These are phyloP conservation scores for Globisporangium paddicum DNA, from an alignment of 352 stramenopile genomes.

Conservation along the genomic window DNA sequence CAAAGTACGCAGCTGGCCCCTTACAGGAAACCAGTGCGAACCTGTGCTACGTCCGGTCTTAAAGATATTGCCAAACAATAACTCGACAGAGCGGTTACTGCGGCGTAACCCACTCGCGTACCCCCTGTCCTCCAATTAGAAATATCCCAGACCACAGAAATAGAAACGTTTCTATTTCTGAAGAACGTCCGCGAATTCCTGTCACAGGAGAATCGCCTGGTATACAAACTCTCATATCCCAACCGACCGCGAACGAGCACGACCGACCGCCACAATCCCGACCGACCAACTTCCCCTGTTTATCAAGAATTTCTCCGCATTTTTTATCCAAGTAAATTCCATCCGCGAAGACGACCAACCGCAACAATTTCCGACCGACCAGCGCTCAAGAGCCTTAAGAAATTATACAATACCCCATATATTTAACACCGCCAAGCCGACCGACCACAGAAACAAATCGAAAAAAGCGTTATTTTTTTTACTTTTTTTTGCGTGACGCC, in stretches of 20 bases:
- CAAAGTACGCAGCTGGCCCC: too few species aligned
- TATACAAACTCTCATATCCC: conserved; percentile 10
- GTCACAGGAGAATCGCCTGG: background rate
- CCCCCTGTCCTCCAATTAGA: too few species aligned
- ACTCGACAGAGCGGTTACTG: too few species aligned
- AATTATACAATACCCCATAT: background rate
- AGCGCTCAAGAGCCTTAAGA: background rate
- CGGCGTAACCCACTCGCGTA: too few species aligned
- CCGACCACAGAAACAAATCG: conserved; percentile 1
- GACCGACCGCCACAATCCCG: background rate
- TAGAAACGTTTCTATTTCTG: background rate
- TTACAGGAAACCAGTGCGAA: too few species aligned
- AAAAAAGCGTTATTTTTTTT: conserved; percentile 8
- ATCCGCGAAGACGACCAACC: background rate
- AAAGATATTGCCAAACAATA: too few species aligned
- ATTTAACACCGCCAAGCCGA: background rate
- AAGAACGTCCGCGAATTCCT: conserved; percentile 8
- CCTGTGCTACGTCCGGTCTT: too few species aligned
- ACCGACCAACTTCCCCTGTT: too few species aligned
- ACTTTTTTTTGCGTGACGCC: too few species aligned
- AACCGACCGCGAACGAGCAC: conserved; percentile 1
- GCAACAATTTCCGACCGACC: background rate
- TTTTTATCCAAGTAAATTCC: background rate
- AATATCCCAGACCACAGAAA: too few species aligned
- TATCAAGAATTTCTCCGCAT: accelerated